These are phyloP conservation scores for Myxozyma monticola DNA, from an alignment of 805 yeast species.

Conservation along the genomic window DNA sequence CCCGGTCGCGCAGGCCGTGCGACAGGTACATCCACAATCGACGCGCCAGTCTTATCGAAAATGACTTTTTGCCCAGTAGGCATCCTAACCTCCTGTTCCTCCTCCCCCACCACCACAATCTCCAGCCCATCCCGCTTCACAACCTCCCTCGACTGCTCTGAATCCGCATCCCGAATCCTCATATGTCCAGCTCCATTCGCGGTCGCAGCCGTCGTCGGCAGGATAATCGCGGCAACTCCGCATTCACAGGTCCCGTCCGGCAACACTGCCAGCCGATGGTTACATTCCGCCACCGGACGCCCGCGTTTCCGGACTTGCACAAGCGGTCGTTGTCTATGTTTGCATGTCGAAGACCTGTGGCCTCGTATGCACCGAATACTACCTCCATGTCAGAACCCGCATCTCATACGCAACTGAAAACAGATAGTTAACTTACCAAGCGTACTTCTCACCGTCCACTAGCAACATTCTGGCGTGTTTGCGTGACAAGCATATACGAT, in stretches of 20 bases:
- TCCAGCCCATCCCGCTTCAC: not conserved
- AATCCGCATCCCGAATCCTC: slow-evolving; percentile 6
- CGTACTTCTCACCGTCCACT: slow-evolving; percentile 75
- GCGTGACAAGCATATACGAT: too few species aligned
- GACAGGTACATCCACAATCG: not conserved
- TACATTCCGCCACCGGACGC: slow-evolving; percentile 65
- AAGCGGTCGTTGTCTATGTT: slow-evolving; percentile 74
- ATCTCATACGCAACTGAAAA: not conserved
- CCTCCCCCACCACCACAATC: not conserved
- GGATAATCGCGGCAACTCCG: slow-evolving; percentile 42
- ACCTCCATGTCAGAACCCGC: not conserved
- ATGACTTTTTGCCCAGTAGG: not conserved
- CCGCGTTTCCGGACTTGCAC: slow-evolving; percentile 90
- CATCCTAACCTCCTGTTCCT: not conserved
- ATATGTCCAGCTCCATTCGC: slow-evolving; percentile 2
- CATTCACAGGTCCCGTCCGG: slow-evolving; percentile 61
- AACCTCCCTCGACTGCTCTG: not conserved
- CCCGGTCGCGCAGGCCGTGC: not conserved
- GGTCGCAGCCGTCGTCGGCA: slow-evolving; percentile 24
- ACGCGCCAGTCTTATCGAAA: not conserved
- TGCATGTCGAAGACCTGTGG: slow-evolving; percentile 84
- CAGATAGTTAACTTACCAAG: slow-evolving; percentile 54
- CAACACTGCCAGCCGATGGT: slow-evolving; percentile 62
- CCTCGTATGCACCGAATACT: slow-evolving; percentile 79
- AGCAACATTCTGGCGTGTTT: slow-evolving; percentile 59